A percentile compares a stretch with the other conserved stretches of the same genome.
Evolutionary conservation across 345 rosid genomes (phyloP).

Genomic region (Boechera divaricarpa): DNA sequence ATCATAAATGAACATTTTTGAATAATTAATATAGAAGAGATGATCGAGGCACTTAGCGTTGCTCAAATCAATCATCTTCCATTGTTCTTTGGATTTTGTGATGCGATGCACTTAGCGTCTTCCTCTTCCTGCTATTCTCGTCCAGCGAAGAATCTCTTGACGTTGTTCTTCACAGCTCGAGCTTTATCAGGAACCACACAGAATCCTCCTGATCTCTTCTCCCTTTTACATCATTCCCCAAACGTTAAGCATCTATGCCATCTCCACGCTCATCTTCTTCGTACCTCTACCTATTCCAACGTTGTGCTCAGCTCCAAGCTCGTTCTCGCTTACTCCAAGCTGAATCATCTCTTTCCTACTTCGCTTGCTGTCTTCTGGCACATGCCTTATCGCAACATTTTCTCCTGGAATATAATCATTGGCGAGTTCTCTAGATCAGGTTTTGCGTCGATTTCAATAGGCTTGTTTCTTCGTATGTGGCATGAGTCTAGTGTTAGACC

Average conservation of each 20-base stretch:
- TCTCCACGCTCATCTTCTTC: slow-evolving; percentile 67
- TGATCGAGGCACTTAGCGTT: not conserved
- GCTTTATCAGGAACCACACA: slow-evolving; percentile 22
- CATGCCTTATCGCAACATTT: slow-evolving; percentile 64
- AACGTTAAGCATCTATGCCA: slow-evolving; percentile 54
- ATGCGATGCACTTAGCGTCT: slow-evolving; percentile 34
- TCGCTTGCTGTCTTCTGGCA: slow-evolving; percentile 63
- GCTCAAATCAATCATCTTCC: slow-evolving; percentile 23
- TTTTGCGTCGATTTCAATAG: slow-evolving; percentile 45
- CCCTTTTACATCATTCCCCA: slow-evolving; percentile 57
- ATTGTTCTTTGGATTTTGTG: not conserved
- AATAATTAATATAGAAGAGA: not conserved
- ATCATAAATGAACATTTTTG: not conserved
- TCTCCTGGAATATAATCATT: slow-evolving; percentile 70
- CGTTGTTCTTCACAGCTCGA: slow-evolving; percentile 33
- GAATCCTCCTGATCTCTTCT: slow-evolving; percentile 46
- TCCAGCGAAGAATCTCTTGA: slow-evolving; percentile 34
- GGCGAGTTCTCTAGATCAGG: slow-evolving; percentile 67
- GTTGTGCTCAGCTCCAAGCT: slow-evolving; percentile 64
- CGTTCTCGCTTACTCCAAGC: slow-evolving; percentile 57
- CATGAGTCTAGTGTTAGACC: slow-evolving; percentile 47
- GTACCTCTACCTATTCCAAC: slow-evolving; percentile 53
- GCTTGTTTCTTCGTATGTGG: slow-evolving; percentile 62
- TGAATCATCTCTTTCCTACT: slow-evolving; percentile 48
- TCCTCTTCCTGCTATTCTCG: not conserved